Base-by-base conservation (phyloP, 1,284 basidiomycete species). In the Irpex sp. region DNA sequence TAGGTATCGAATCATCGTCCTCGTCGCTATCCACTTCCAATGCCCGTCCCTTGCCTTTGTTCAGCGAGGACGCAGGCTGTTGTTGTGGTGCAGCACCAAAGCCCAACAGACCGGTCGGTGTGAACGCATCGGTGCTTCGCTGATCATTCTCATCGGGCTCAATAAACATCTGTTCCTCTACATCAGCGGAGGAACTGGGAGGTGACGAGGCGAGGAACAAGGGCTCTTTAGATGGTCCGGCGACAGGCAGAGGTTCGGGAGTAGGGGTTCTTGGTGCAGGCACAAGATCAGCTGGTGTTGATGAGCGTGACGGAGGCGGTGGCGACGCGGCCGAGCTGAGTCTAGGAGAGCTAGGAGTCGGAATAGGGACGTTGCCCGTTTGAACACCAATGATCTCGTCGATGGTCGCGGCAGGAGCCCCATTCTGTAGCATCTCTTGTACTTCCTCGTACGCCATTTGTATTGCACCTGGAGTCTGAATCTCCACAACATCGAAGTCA, bases 391-490 rank as follows among this genome's bases (percentile, higher is more conserved):
- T 26, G 15, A 15, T 19, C 49, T n/a, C 3, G 15, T 7, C 54
- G 31, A 49, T 19, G 19, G 5, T 13, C 1, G 34, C 8, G 1
- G 19, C 11, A 4, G 44, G 19, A 57, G 40, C 21, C 5, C n/a
- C 26, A 3, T 7, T 19, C 19, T 44, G 34, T 3, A 59, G 48
- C 26, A 48, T 37, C 13, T 64, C 58, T 13, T 51, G 52, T 4
- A 36, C 62, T n/a, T 62, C 56, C 44, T 59, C 58, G 15, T 56
- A 40, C 26, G 62, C 66, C 36, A 65, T 56, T 34, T 67, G 40
- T n/a, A 67, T 59, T 4, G 40, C 66, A 52, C 66, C 66, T 0
- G 57, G 62, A n/a, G 66, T 67, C 52, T 64, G 63, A 40, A 67
- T 65, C 49, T 67, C 66, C 9, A 55, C 60, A 3, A 59, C 17